Evolutionary conservation across 202 grass and related monocot genomes (phyloP), one percentile per base, ranked within the genome.

Genomic region (Dendrocalamus latiflorus): DNA sequence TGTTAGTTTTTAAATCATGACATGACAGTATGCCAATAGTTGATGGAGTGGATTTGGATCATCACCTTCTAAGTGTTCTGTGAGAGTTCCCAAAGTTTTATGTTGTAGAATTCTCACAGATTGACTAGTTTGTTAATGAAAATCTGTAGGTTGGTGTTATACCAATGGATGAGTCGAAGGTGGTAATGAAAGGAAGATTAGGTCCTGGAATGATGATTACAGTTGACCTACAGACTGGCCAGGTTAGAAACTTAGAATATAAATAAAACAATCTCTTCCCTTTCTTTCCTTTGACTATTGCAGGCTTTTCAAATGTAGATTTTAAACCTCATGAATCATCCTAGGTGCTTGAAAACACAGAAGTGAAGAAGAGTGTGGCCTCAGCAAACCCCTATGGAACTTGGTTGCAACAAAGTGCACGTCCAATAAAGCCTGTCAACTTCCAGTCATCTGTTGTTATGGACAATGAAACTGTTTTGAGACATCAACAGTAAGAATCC

Each of bases 181-280:
- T 99, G 51, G 89, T 90, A 91, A 96, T 82, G 91, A 99, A 99
- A 89, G 96, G 96, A 61, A 92, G 96, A 91, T 68, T 99, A 65
- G 96, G 96, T 61, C 96, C 96, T 78, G 96, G 96, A 87, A 99
- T 99, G 96, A 99, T 99, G 96, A 99, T 99, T 72, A 96, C 96
- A 65, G 96, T 90, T 83, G 96, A 99, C 78, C 78, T 99, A 81
- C 77, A 91, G 21, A 96, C 81, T 83, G 96, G 96, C 26, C 89
- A 99, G 93, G 96, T 96, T 85, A 85, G n/a, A n/a, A n/a, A n/a
- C n/a, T n/a, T n/a, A n/a, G 82, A 77, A 64, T 79, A 70, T 8
- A 44, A 82, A 76, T 22, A 36, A 58, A 64, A 68, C 3, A 24
- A 49, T 70, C 16, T 76, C 49, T 75, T 72, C 63, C n/a, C n/a